Conservation (phyloP, 1,284 basidiomycete species). For the Boletellus sp. region DNA sequence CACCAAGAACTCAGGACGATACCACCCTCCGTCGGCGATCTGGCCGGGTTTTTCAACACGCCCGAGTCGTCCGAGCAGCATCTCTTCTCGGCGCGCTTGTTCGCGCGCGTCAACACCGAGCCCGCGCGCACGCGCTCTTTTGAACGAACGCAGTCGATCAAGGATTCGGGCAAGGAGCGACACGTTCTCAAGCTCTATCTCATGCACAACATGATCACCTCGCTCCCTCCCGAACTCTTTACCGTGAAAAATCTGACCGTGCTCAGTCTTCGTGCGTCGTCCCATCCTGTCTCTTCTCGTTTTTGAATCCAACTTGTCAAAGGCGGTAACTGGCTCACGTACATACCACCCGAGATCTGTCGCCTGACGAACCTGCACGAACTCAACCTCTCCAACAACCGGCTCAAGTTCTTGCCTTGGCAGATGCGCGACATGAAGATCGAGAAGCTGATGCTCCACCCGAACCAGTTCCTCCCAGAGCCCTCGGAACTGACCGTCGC, state of each 20-base stretch:
- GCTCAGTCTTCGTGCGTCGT: constrained; percentile 31
- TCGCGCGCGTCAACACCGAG: constrained; percentile 26
- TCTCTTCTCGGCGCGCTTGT: constrained; percentile 14
- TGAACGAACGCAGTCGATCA: constrained; percentile 31
- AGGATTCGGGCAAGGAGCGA: constrained; percentile 32
- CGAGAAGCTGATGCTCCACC: constrained; percentile 42
- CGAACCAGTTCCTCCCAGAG: constrained; percentile 54
- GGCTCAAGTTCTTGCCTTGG: constrained; percentile 57
- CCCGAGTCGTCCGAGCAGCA: constrained; percentile 30
- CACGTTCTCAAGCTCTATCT: constrained; percentile 33
- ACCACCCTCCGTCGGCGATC: constrained; percentile 26
- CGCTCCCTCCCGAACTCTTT: constrained; percentile 29
- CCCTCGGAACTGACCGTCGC: constrained; percentile 16
- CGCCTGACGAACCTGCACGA: constrained; percentile 52
- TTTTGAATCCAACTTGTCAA: neutral
- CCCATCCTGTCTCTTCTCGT: neutral
- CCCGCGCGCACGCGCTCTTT: constrained; percentile 27
- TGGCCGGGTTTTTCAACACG: constrained; percentile 27
- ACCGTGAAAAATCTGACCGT: constrained; percentile 29
- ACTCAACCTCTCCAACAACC: constrained; percentile 62
- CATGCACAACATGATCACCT: constrained; percentile 24
- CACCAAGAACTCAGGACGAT: constrained; percentile 24
- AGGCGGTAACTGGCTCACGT: constrained; percentile 46
- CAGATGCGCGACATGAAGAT: constrained; percentile 60
- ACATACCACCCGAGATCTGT: constrained; percentile 64